A percentile compares a stretch with the other conserved stretches of the same genome.
phyloP scores from a whole-genome alignment of 2,329 filamentous ascomycete species.

The Aspergillus sp. region DNA sequence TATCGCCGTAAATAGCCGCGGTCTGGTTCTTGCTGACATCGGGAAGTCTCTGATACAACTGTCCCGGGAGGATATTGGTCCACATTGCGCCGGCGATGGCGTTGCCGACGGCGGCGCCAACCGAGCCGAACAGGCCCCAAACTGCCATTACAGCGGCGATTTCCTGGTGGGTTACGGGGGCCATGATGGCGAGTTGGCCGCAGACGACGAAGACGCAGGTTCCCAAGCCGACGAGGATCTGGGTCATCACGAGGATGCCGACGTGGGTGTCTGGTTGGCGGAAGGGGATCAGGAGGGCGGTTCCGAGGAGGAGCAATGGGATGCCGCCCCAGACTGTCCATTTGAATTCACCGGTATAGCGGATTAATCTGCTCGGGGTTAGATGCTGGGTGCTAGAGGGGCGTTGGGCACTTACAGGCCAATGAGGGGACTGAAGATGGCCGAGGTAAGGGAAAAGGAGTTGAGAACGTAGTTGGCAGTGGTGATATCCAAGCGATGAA shows the following conservation, averaged over 20 bases:
- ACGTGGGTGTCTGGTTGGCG: slow-evolving; percentile 44
- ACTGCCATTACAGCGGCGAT: slow-evolving; percentile 51
- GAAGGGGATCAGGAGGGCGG: slow-evolving; percentile 53
- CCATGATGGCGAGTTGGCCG: slow-evolving; percentile 54
- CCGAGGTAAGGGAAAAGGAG: slow-evolving; percentile 33
- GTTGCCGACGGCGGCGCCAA: slow-evolving; percentile 33
- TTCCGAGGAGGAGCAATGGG: slow-evolving; percentile 48
- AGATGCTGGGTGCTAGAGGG: background rate
- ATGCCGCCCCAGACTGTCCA: slow-evolving; percentile 48
- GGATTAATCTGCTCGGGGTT: slow-evolving; percentile 51
- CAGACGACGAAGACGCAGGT: slow-evolving; percentile 51
- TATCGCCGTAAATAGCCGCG: slow-evolving; percentile 10
- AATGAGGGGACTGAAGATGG: slow-evolving; percentile 50
- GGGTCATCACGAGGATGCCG: slow-evolving; percentile 53
- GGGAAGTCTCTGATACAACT: slow-evolving; percentile 39
- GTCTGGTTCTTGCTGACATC: slow-evolving; percentile 7
- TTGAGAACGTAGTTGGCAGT: slow-evolving; percentile 31
- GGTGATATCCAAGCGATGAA: slow-evolving; percentile 29
- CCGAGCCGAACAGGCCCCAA: slow-evolving; percentile 32
- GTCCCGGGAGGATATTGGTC: slow-evolving; percentile 29
- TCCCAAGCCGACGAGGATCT: slow-evolving; percentile 54
- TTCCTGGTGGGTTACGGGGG: slow-evolving; percentile 50
- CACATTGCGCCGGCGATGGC: slow-evolving; percentile 33
- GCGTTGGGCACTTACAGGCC: slow-evolving; percentile 51
- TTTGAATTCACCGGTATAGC: slow-evolving; percentile 50